Base-by-base conservation (phyloP, 2,329 filamentous ascomycete genomes). In the Xylaria sp. region DNA sequence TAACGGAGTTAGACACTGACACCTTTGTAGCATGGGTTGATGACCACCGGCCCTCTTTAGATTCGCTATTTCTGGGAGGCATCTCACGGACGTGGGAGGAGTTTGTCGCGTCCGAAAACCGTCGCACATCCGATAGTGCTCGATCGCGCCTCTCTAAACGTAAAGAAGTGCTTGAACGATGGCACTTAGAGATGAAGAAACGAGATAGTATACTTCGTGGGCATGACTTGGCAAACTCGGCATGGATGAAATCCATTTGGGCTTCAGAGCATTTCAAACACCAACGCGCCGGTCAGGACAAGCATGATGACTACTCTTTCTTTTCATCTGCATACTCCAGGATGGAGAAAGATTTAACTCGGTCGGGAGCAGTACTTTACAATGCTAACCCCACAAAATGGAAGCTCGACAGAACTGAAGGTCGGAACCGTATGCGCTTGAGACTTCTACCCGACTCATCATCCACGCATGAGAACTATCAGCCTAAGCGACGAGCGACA, bases 181-280 rank as follows among this genome's bases (percentile, higher is more conserved):
- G 94, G 95, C 88, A 92, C 48, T 80, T 85, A 2, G 91, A 95
- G 71, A 89, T 90, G 59, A 80, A 88, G 4, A 85, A 86, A 25
- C 86, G 86, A 10, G 92, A 97, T 20, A 92, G 91, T 70, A 84
- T 91, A 18, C 86, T 94, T 66, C 85, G 91, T 62, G 90, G 90
- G n/a, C 95, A 98, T 75, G 93, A 97, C 74, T 89, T 92, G 72
- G 92, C 93, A 0, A 95, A 96, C 64, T 91, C 89, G 46, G 91
- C 95, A 67, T 99, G 95, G 96, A 92, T 95, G 83, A 93, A 94
- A 74, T 98, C 97, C 74, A 97, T 99, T 46, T 96, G 95, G 78
- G 90, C 91, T 57, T 93, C 95, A 0, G 96, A 99, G 78, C 91
- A 96, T 72, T 88, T 95, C 76, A 98, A 97, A 78, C 91, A 97